These are phyloP conservation scores for Fonsecaea erecta DNA, from an alignment of 2,329 filamentous ascomycete genomes.

Conservation along the genomic window DNA sequence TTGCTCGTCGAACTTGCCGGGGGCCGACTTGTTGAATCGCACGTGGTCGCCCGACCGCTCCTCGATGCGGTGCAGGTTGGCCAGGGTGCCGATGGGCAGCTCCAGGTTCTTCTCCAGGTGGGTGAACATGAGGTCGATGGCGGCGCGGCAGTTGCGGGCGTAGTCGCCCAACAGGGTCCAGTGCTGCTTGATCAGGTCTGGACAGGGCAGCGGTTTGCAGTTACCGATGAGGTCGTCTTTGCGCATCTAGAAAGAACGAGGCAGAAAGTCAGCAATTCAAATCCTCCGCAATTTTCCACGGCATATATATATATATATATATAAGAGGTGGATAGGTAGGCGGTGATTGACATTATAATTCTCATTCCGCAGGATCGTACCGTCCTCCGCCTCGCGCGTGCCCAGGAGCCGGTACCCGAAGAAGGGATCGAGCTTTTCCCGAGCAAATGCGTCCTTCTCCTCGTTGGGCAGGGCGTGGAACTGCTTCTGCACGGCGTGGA, in stretches of 20 bases:
- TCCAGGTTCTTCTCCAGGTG: conserved; percentile 12
- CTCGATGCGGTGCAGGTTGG: conserved; percentile 13
- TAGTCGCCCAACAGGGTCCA: conserved; percentile 9
- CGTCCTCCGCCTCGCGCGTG: conserved; percentile 4
- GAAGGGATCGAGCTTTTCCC: conserved; percentile 19
- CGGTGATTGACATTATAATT: conserved; percentile 11
- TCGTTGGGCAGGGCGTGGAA: conserved; percentile 8
- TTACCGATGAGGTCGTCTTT: conserved; percentile 17
- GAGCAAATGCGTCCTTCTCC: neutral
- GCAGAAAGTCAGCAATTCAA: neutral
- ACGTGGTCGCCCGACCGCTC: conserved; percentile 12
- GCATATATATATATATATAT: neutral
- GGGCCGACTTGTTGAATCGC: conserved; percentile 4
- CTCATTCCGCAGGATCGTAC: conserved; percentile 6
- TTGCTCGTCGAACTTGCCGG: conserved; percentile 12
- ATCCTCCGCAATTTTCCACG: no score
- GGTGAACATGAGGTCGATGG: conserved; percentile 17
- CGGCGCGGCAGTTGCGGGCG: conserved; percentile 14
- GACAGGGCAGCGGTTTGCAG: conserved; percentile 15
- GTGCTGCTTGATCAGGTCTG: conserved; percentile 15
- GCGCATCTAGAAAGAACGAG: conserved; percentile 5
- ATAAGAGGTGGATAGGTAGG: no score
- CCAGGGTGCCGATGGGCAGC: conserved; percentile 9
- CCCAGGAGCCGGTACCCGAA: conserved; percentile 13
- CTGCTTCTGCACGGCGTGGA: conserved; percentile 12